Evolutionary conservation across 768 basidiomycete genomes (phyloP), one percentile per base, ranked within the genome.

Genomic region (Leccinum longicurvipes): DNA sequence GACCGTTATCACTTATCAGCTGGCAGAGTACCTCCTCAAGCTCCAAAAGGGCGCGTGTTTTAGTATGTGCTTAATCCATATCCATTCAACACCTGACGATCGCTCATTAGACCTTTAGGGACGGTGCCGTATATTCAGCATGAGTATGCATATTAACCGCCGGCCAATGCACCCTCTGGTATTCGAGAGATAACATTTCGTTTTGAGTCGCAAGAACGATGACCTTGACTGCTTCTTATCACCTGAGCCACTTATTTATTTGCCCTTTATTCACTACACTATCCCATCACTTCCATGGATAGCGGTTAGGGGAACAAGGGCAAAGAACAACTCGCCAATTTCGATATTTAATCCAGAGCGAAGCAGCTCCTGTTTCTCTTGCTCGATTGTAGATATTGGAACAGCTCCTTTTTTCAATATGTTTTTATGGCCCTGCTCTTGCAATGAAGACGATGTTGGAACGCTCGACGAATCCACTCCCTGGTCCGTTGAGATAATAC

Each of bases 291-390:
- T 67, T 64, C 48, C 55, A 59, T 82, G 81, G 80, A 70, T 77
- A 79, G 69, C 77, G 86, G 85, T 65, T 85, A 89, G 87, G 87
- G 88, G 87, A 89, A 90, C 86, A 63, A 83, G 82, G 87, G 88
- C 86, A 84, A 60, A 89, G 74, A 87, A 79, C 57, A 61, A 83
- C 15, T 24, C 55, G 17, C 68, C 41, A 9, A 51, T 25, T 41
- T 59, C 32, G 45, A 56, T 55, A 42, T 50, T 48, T 45, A 29
- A 62, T 56, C 17, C 19, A 49, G 29, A 53, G 60, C 64, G 66
- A 67, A 69, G 59, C 60, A 50, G 1, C 23, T 47, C 10, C 21
- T 60, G 54, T 60, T 64, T 63, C 52, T 59, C 62, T 55, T 55
- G 21, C 46, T 58, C 28, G 46, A 32, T 45, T 47, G 54, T 67